A percentile compares a stretch with the other conserved stretches of the same genome.
phyloP scores from a whole-genome alignment of 2,329 filamentous ascomycete genomes.

The Venturia asperata region DNA sequence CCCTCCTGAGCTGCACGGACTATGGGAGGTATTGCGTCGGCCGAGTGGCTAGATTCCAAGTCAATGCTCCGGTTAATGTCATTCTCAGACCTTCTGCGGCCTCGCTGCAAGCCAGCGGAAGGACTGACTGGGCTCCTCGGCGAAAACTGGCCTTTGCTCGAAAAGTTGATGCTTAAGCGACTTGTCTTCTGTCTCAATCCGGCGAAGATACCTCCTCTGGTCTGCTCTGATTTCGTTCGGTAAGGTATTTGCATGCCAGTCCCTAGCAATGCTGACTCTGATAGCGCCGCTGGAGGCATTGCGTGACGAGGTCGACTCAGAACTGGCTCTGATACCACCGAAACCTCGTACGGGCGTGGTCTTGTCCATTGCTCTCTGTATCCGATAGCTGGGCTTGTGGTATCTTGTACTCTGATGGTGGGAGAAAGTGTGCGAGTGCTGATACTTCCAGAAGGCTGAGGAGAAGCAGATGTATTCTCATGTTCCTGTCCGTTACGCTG shows the following conservation, averaged over 20 bases:
- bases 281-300: constrained; percentile 15
- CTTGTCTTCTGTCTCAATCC: neutral
- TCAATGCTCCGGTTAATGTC: constrained; percentile 34
- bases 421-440: constrained; percentile 10
- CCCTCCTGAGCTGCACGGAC: constrained; percentile 34
- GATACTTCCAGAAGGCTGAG: neutral
- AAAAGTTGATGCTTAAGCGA: neutral
- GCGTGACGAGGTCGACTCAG: constrained; percentile 12
- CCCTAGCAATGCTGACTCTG: constrained; percentile 4
- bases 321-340: constrained; percentile 14
- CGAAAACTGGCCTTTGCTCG: constrained; percentile 8
- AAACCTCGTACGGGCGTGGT: constrained; percentile 18
- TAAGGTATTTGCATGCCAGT: neutral
- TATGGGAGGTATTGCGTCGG: constrained; percentile 28
- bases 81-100: constrained; percentile 24
- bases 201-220: neutral
- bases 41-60: constrained; percentile 26
- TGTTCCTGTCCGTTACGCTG: constrained; percentile 2
- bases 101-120: constrained; percentile 21
- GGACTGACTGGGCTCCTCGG: constrained; percentile 20
- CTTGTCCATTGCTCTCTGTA: constrained; percentile 10
- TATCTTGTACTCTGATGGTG: constrained; percentile 14
- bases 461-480: neutral
- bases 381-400: neutral
- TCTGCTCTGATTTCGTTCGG: neutral